Base-by-base conservation (phyloP, 352 stramenopile genomes). In the Peronosclerospora sorghi region DNA sequence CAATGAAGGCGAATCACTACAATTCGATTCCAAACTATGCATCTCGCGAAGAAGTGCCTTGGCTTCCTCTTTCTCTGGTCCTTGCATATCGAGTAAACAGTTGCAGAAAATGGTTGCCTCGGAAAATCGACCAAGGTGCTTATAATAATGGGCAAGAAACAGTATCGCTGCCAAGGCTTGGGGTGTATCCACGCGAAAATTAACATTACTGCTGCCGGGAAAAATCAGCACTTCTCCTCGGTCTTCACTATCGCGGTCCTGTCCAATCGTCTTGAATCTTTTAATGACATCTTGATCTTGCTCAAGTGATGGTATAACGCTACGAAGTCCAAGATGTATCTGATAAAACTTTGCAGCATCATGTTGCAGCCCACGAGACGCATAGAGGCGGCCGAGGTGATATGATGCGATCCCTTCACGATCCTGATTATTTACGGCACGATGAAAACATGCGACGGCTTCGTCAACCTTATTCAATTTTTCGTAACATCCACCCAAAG, bases 401-500 rank as follows among this genome's bases (percentile, higher is more conserved):
- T 74, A 86, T 13, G 73, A 86, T 15, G 78, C 78, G 21, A 86
- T 72, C 6, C 75, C 72, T 30, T 91, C 78, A 27, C 66, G 65
- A 44, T 91, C 78, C 45, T 84, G 55, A 40, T 88, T 88, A 32
- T 60, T 73, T 9, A 91, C 68, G 2, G 76, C 79, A 35, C 77
- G 74, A 35, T 80, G 52, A 35, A 89, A 92, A 37, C 74, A 92
- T 13, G 68, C 64, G 29, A 86, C 61, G 17, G 76, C 79, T 52
- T 92, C 72, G 30, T 84, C 62, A 9, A 43, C 42, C 38, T 89
- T 87, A 21, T 45, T 55, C 8, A 92, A 54, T 43, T 88, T 86
- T 56, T 89, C 77, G 44, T 83, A 87, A 32, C 77, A 89, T 5
- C 70, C 68, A 28, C 89, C 95, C 18, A 98, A 70, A 13, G 95